Conservation (phyloP, 2,329 filamentous ascomycete genomes). For the Ophiosphaerella korrae region DNA sequence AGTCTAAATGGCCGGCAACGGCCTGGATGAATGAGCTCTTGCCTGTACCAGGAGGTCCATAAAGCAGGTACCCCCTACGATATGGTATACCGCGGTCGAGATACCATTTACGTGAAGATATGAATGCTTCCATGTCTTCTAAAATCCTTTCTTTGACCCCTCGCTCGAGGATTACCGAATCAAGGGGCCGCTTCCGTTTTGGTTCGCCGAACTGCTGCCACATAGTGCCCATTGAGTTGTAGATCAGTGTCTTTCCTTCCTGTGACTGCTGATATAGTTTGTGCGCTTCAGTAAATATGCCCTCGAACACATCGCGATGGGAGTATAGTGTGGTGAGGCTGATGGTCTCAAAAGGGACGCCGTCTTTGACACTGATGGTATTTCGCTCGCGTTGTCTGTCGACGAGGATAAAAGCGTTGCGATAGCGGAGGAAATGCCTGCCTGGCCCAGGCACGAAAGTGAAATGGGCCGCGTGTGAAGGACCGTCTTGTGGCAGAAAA, state of each 20-base stretch:
- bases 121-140: constrained; percentile 80
- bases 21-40: constrained; percentile 98
- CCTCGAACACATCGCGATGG: constrained; percentile 86
- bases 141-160: constrained; percentile 84
- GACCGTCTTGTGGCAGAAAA: constrained; percentile 66
- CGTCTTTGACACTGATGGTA: constrained; percentile 76
- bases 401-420: constrained; percentile 84
- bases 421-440: constrained; percentile 83
- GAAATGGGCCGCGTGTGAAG: constrained; percentile 78
- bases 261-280: constrained; percentile 76
- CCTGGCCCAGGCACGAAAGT: constrained; percentile 90
- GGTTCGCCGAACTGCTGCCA: constrained; percentile 87
- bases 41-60: constrained; percentile 87
- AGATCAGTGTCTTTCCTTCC: constrained; percentile 92
- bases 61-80: constrained; percentile 83
- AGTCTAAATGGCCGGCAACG: constrained; percentile 88
- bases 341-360: constrained; percentile 91
- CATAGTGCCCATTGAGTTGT: constrained; percentile 80
- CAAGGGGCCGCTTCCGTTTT: constrained; percentile 82
- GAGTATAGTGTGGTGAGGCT: constrained; percentile 90
- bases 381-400: constrained; percentile 82
- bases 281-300: constrained; percentile 87
- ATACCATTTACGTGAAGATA: constrained; percentile 83
- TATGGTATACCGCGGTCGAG: constrained; percentile 94
- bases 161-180: constrained; percentile 83